Percentiles rank a stretch among this genome's conserved stretches.
phyloP scores from a whole-genome alignment of 129 eudicot species.

The Tanacetum coccineum region DNA sequence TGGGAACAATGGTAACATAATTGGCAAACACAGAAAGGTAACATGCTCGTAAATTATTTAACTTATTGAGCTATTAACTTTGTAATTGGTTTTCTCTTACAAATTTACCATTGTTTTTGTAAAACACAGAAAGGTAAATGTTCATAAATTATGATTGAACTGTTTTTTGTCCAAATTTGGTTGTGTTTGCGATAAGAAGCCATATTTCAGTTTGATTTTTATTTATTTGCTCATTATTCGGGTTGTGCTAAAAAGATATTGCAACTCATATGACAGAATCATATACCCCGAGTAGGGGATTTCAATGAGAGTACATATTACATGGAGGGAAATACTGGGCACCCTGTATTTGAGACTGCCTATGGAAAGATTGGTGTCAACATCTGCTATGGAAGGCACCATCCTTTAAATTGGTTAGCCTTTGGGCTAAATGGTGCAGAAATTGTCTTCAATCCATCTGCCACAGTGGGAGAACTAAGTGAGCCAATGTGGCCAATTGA shows the following conservation, averaged over 20 bases:
- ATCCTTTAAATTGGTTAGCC: constrained; percentile 96
- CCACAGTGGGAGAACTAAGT: constrained; percentile 98
- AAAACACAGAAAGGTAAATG: too few species aligned
- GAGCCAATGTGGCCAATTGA: constrained; percentile 99
- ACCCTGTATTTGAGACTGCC: constrained; percentile 93
- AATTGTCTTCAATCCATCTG: constrained; percentile 96
- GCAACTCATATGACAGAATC: constrained; percentile 58
- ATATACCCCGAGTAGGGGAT: constrained; percentile 95
- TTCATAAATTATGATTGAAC: too few species aligned
- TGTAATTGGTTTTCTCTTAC: too few species aligned
- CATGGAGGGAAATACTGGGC: constrained; percentile 98
- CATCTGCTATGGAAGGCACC: constrained; percentile 98
- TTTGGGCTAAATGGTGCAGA: constrained; percentile 97
- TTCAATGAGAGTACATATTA: constrained; percentile 98
- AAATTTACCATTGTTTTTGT: neutral
- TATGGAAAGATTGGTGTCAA: constrained; percentile 91
- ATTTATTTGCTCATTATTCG: neutral
- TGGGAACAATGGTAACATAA: constrained; percentile 94
- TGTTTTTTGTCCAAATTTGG: constrained; percentile 3
- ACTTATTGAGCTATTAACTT: constrained; percentile 2
- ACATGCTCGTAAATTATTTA: neutral
- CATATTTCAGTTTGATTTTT: neutral
- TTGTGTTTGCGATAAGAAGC: constrained; percentile 3
- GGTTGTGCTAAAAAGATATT: constrained; percentile 16
- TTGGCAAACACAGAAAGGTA: constrained; percentile 96